Base-by-base conservation (phyloP, 768 basidiomycete species). In the Boletus pseudo-olivaceus region DNA sequence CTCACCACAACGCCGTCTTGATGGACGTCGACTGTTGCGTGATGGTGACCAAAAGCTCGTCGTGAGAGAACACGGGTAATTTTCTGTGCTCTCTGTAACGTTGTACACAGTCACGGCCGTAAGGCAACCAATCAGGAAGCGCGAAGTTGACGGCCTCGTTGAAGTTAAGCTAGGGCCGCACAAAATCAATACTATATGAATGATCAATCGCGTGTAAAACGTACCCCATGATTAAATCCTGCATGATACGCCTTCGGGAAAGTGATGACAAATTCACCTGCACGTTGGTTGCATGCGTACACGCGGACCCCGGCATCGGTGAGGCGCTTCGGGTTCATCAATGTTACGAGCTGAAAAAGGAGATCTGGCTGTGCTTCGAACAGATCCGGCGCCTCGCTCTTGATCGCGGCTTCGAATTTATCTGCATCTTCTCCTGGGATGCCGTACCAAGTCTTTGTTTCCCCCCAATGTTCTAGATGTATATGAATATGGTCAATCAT, bases 121-220 rank as follows among this genome's bases (percentile, higher is more conserved):
- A 84, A 8, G 87, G 77, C 43, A 98, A 75, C 97, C 97, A 99
- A 68, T 98, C 93, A 26, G 94, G 92, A 27, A 97, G 76, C 11
- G 97, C 96, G 65, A 98, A 98, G 71, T 99, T 98, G 65, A 98
- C 96, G 4, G 96, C 97, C 75, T 98, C 97, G 69, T 98, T 98
- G 77, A 98, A 95, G 74, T 99, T 99, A 64, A 98, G 75, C 94
- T 97, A 64, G 17, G 35, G 61, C 59, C 55, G 65, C 55, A 64
- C 59, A 57, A 67, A 61, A 58, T 70, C 62, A 64, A 54, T 48
- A 43, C 41, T 53, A 20, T 47, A 48, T 55, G 47, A 67, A 65
- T 57, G 53, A 65, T 61, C 58, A 54, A 50, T 56, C 54, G 58
- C 67, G 49, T 51, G 64, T 62, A 65, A 40, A 53, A 81, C 90